phyloP scores from a whole-genome alignment of 495 filamentous ascomycete species.

The Daldinia grandis region DNA sequence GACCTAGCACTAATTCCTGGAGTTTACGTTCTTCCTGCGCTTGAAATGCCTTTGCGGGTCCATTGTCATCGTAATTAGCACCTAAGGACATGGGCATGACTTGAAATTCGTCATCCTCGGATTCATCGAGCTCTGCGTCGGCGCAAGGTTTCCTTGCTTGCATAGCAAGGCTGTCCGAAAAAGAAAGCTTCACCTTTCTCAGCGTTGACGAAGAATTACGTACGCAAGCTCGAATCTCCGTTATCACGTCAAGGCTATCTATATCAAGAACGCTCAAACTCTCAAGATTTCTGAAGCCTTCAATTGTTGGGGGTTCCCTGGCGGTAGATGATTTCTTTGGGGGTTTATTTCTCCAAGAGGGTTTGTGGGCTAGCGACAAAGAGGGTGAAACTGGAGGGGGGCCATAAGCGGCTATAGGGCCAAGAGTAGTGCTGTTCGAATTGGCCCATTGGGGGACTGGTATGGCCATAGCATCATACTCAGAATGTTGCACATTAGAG shows the following conservation, averaged over 20 bases:
- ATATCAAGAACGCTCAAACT: conserved; percentile 65
- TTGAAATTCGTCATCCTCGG: conserved; percentile 60
- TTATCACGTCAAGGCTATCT: conserved; percentile 61
- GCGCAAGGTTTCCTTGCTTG: conserved; percentile 61
- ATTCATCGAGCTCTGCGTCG: conserved; percentile 60
- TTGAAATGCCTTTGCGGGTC: conserved; percentile 50
- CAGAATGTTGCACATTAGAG: conserved; percentile 9
- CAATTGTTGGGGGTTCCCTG: conserved; percentile 58
- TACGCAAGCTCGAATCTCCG: conserved; percentile 63
- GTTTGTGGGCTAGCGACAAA: conserved; percentile 8
- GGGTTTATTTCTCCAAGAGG: conserved; percentile 29
- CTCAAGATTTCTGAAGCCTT: conserved; percentile 64
- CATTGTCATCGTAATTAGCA: conserved; percentile 43
- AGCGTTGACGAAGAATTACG: conserved; percentile 60
- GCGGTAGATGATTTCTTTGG: conserved; percentile 31
- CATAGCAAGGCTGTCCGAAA: conserved; percentile 60
- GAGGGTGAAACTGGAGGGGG: conserved; percentile 18
- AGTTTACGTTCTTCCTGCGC: conserved; percentile 59
- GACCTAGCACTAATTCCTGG: conserved; percentile 63
- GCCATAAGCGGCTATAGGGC: background rate
- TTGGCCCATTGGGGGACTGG: conserved; percentile 39
- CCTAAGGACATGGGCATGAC: conserved; percentile 34
- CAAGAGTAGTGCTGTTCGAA: background rate
- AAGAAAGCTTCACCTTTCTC: conserved; percentile 63
- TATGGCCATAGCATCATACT: conserved; percentile 11